A percentile compares a stretch with the other conserved stretches of the same genome.
Evolutionary conservation across 169 alveolate genomes (phyloP).

Genomic region (Sarcocystis neurona): DNA sequence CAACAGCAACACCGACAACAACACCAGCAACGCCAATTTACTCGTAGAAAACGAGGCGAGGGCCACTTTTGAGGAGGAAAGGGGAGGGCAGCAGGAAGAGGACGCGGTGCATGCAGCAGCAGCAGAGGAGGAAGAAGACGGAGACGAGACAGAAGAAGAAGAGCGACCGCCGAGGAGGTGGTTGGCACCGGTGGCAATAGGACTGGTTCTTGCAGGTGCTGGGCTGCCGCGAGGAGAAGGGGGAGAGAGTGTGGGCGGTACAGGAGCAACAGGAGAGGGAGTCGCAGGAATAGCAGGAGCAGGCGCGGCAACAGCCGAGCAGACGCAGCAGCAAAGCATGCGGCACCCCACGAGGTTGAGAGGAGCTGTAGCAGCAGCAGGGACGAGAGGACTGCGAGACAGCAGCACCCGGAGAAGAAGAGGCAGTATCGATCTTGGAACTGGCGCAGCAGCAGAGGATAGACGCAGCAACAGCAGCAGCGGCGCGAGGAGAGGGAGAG

Average conservation of each 20-base stretch:
- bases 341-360: background rate
- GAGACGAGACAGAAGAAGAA: background rate
- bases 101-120: background rate
- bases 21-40: too few species aligned
- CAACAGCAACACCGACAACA: too few species aligned
- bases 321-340: background rate
- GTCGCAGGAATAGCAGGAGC: background rate
- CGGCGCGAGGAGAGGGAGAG: too few species aligned
- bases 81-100: background rate
- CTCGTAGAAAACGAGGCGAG: too few species aligned
- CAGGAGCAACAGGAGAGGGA: background rate
- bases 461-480: too few species aligned
- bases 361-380: too few species aligned
- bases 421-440: too few species aligned
- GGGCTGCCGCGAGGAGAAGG: background rate
- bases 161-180: background rate
- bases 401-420: too few species aligned
- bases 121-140: background rate
- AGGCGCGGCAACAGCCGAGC: background rate
- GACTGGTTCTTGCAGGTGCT: background rate
- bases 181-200: background rate
- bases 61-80: too few species aligned
- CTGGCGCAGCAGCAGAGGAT: too few species aligned
- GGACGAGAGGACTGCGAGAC: too few species aligned
- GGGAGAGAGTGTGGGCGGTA: background rate